Percentiles rank a stretch among this genome's conserved stretches.
phyloP scores from a whole-genome alignment of 495 filamentous ascomycete species.

The Lichenothelia convexa region DNA sequence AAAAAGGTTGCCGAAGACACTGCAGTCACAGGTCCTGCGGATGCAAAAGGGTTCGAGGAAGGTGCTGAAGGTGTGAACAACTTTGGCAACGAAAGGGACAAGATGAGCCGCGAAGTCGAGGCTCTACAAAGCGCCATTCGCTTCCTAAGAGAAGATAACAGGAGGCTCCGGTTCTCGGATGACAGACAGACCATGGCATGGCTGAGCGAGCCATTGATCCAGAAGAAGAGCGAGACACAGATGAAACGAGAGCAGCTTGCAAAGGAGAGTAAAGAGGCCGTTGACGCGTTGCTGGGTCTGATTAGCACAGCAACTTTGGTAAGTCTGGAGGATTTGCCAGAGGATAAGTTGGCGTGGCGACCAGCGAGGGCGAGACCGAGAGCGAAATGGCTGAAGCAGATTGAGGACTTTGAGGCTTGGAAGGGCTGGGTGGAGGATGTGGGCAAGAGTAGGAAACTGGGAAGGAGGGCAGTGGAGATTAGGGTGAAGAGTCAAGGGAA shows the following conservation, averaged over 20 bases:
- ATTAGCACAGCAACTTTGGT: slow-evolving; percentile 26
- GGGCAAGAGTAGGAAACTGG: too few relatives aligned
- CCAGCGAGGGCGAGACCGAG: too few relatives aligned
- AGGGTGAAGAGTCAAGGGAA: too few relatives aligned
- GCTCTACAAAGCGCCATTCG: slow-evolving; percentile 57
- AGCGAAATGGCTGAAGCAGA: too few relatives aligned
- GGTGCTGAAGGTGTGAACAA: slow-evolving; percentile 26
- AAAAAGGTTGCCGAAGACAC: slow-evolving; percentile 50
- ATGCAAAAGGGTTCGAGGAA: slow-evolving; percentile 22
- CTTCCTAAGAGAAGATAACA: slow-evolving; percentile 60
- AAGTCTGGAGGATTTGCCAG: slow-evolving; percentile 10
- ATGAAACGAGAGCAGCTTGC: slow-evolving; percentile 41
- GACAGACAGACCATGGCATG: slow-evolving; percentile 40
- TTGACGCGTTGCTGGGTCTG: slow-evolving; percentile 52
- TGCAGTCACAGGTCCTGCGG: neutral
- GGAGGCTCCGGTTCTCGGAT: slow-evolving; percentile 44
- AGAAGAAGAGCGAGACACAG: slow-evolving; percentile 26
- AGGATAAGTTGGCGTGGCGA: slow-evolving; percentile 40
- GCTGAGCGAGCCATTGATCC: slow-evolving; percentile 46
- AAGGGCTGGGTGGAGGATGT: too few relatives aligned
- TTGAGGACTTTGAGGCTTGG: too few relatives aligned
- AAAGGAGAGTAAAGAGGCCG: slow-evolving; percentile 49
- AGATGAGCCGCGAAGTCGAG: slow-evolving; percentile 48
- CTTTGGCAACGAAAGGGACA: slow-evolving; percentile 55
- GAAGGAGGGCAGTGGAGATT: too few relatives aligned